Base-by-base conservation (phyloP, 768 basidiomycete species). In the Cubamyces sp. region DNA sequence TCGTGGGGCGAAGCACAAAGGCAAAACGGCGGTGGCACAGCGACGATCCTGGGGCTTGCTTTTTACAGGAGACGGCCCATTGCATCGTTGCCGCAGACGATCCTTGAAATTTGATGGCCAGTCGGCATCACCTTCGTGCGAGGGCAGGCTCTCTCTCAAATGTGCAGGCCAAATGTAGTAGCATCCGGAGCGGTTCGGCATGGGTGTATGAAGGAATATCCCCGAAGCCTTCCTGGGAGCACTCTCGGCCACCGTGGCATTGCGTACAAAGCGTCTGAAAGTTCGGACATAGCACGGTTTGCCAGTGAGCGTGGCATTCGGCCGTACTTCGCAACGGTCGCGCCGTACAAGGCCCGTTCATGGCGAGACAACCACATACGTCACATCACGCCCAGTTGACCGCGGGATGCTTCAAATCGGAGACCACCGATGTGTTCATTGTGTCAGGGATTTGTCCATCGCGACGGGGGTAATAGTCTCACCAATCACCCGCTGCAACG, bases 11-110 rank as follows among this genome's bases (percentile, higher is more conserved):
- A 26, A 16, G 21, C 5, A 19, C 25, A 59, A 59, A 59, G 50
- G 49, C 41, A 51, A 59, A 59, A 43, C 16, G 2, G 15, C 34
- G 34, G 16, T 28, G 23, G 49, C 41, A n/a, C 26, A 45, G 28
- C 57, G 57, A 59, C 48, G 57, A 59, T 59, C 57, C 40, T 23
- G 48, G 28, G 19, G 16, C 25, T 49, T 23, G 14, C 15, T 34
- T 9, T 49, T 26, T 14, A 49, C 14, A 28, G 16, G 15, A 5
- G 46, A 25, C 26, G 15, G 23, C 34, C 34, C 4, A 26, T 30
- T 15, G 23, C 18, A 5, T 9, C 25, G 14, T n/a, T 18, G 23
- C 15, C 15, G 26, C 48, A 30, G 48, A 9, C 28, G 48, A 25
- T 34, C 9, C 1, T n/a, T n/a, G n/a, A n/a, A n/a, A n/a, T n/a